These are phyloP conservation scores for Laburnicola sp. DNA, from an alignment of 2,329 filamentous ascomycete species.

Conservation along the genomic window DNA sequence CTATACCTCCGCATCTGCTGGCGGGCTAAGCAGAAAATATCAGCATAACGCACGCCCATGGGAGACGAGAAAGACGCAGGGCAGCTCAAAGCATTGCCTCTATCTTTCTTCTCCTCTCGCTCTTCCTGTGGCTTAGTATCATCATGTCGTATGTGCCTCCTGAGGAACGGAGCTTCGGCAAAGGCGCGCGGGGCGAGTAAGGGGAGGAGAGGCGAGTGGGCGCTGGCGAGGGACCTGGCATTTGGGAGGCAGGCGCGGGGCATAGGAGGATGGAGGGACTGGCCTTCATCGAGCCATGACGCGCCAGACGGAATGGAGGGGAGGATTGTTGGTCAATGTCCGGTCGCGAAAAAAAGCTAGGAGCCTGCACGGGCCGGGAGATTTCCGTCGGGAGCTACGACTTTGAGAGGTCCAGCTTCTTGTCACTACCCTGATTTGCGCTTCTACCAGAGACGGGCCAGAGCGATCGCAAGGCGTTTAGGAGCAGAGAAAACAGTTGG, in stretches of 20 bases:
- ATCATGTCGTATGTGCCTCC: slow-evolving; percentile 17
- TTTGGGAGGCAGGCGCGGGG: slow-evolving; percentile 36
- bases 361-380: slow-evolving; percentile 1
- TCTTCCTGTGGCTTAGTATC: slow-evolving; percentile 19
- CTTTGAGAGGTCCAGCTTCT: too few species aligned
- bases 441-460: too few species aligned
- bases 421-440: too few species aligned
- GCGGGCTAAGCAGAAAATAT: slow-evolving; percentile 29
- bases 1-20: slow-evolving; percentile 16
- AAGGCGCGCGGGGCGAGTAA: slow-evolving; percentile 46
- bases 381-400: background rate
- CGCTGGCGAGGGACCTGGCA: slow-evolving; percentile 37
- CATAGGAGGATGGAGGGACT: slow-evolving; percentile 29
- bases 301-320: slow-evolving; percentile 13
- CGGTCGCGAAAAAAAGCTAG: slow-evolving; percentile 12
- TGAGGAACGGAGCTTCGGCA: slow-evolving; percentile 24
- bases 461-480: too few species aligned
- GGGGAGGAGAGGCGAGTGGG: slow-evolving; percentile 39
- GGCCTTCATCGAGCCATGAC: slow-evolving; percentile 39
- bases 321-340: too few species aligned
- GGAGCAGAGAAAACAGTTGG: too few species aligned
- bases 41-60: slow-evolving; percentile 25
- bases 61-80: background rate
- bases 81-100: background rate
- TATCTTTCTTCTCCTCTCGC: slow-evolving; percentile 11